Evolutionary conservation across 176 grass and related monocot genomes (phyloP).

Genomic region (Raddia distichophylla): DNA sequence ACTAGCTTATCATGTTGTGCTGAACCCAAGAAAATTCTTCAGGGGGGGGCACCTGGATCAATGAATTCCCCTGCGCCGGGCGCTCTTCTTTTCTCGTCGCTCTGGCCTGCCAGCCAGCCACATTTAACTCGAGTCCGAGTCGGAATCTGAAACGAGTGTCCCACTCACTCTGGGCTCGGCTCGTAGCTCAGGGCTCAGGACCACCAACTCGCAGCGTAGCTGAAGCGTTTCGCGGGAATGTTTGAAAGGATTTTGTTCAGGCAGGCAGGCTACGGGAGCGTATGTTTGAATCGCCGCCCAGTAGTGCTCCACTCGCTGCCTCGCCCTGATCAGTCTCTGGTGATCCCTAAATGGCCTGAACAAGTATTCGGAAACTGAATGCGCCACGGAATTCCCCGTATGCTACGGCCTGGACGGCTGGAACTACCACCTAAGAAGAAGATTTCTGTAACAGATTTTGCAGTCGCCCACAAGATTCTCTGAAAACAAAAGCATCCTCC

Average conservation of each 20-base stretch:
- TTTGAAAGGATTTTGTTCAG: conserved; percentile 2
- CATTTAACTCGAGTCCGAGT: background rate
- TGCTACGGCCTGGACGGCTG: too few species aligned
- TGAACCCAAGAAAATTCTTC: conserved; percentile 19
- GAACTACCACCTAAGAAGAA: background rate
- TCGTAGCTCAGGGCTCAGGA: background rate
- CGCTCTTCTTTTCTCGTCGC: background rate
- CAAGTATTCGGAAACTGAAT: background rate
- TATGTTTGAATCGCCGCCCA: conserved; percentile 2
- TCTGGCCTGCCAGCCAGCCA: background rate
- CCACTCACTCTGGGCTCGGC: background rate
- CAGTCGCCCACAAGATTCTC: background rate
- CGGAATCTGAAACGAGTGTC: background rate
- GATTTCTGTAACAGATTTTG: background rate
- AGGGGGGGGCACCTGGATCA: conserved; percentile 11
- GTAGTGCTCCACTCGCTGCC: background rate
- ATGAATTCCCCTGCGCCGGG: background rate
- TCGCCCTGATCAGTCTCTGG: background rate
- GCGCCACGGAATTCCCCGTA: background rate
- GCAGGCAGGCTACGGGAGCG: background rate
- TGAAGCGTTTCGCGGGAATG: conserved; percentile 16
- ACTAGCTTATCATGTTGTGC: background rate
- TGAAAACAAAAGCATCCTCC: background rate
- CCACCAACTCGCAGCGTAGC: background rate
- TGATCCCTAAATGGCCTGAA: background rate